Percentiles rank a stretch among this genome's conserved stretches.
Evolutionary conservation across 2,329 filamentous ascomycete species (phyloP).

Genomic region (Cladophialophora chaetospira): DNA sequence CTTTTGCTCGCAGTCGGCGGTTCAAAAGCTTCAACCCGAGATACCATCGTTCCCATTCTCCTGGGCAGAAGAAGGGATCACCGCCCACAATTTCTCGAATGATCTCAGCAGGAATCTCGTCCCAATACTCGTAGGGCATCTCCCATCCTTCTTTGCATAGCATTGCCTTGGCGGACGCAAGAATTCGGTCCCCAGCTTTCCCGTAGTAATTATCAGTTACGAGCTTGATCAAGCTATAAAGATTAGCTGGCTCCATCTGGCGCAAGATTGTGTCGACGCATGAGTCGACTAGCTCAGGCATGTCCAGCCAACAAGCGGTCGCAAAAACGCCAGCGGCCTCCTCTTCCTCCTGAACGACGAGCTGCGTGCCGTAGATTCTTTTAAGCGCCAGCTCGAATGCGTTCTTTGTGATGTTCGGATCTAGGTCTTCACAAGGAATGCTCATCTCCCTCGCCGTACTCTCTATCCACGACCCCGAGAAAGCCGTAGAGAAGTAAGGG

Average conservation of each 20-base stretch:
- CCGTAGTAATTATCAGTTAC: constrained; percentile 61
- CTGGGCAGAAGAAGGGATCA: constrained; percentile 60
- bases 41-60: constrained; percentile 61
- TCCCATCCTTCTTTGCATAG: constrained; percentile 59
- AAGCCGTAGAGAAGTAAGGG: constrained; percentile 57
- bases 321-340: constrained; percentile 59
- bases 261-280: constrained; percentile 57
- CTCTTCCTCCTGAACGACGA: constrained; percentile 52
- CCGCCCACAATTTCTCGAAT: constrained; percentile 61
- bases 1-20: constrained; percentile 50
- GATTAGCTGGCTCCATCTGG: constrained; percentile 54
- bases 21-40: constrained; percentile 58
- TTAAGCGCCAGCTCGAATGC: constrained; percentile 59
- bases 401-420: constrained; percentile 54
- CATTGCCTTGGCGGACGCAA: constrained; percentile 61
- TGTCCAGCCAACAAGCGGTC: constrained; percentile 60
- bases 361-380: constrained; percentile 55
- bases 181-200: constrained; percentile 55
- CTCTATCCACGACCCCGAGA: constrained; percentile 60
- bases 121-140: constrained; percentile 56
- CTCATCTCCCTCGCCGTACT: constrained; percentile 55
- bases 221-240: constrained; percentile 54
- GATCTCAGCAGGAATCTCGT: constrained; percentile 59
- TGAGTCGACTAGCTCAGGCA: constrained; percentile 57
- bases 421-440: constrained; percentile 56